Evolutionary conservation across 768 basidiomycete genomes (phyloP), one percentile per base, ranked within the genome.

Genomic region (Suillus placidus): DNA sequence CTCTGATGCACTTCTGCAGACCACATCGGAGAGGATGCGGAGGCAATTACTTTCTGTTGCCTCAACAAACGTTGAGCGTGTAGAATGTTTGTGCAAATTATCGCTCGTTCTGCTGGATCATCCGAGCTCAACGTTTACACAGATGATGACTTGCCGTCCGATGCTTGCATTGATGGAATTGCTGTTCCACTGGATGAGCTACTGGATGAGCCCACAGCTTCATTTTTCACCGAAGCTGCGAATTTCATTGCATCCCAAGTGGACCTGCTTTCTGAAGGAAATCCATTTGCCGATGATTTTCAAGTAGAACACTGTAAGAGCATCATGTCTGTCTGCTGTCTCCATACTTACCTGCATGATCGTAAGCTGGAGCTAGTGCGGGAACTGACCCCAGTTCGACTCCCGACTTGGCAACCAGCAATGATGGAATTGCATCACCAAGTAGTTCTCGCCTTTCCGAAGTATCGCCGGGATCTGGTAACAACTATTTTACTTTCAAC

Each of bases 1-100:
- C 5, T 58, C n/a, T 37, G 57, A 42, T 37, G 14, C 34, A n/a
- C 26, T 14, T 13, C 20, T 45, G 37, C 67, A 68, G 69, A 63
- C 40, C 32, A 65, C 14, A 34, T 71, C 69, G 2, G 70, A 70
- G 4, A 61, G 63, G n/a, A 30, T 71, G 8, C 13, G 42, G 6
- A 66, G 69, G 49, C 18, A 7, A 20, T 47, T 65, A 7, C 38
- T 71, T 6, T 68, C 63, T 2, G 62, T 73, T 18, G 56, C 65
- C 13, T 51, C 18, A 7, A 6, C 47, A 10, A 43, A 64, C 13
- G 37, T 73, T 16, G 63, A 18, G 38, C 16, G 3, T 12, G 38
- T 52, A 1, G 1, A 64, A 1, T 62, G 71, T 65, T 12, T 32
- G 68, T 61, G 26, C 52, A 2, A 20, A 20, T 18, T 23, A 45